Conservation (phyloP, 2,329 filamentous ascomycete genomes). For the Sarocladium brachiariae region DNA sequence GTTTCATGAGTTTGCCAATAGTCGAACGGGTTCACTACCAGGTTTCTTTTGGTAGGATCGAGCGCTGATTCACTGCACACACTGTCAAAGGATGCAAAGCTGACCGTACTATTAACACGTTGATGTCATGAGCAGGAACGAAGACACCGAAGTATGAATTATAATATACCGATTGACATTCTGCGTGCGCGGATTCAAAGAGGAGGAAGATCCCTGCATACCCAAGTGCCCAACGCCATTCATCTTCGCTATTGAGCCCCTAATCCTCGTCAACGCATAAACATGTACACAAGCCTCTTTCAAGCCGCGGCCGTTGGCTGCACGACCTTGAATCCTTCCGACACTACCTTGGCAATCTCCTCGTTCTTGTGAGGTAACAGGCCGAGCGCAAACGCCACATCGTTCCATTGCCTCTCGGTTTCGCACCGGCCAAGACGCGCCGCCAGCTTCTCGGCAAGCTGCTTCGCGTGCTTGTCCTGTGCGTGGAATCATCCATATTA, state of each 20-base stretch:
- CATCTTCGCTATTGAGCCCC: not conserved
- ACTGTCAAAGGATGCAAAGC: no score
- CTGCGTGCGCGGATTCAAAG: not conserved
- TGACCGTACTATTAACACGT: no score
- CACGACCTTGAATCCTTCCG: conserved; percentile 70
- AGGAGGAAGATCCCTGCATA: not conserved
- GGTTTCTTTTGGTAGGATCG: no score
- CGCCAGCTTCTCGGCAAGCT: conserved; percentile 86
- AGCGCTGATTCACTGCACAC: no score
- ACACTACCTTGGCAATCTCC: conserved; percentile 70
- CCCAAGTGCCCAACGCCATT: not conserved
- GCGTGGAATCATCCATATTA: not conserved
- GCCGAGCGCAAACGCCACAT: conserved; percentile 87
- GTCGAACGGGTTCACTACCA: no score
- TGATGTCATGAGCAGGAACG: no score
- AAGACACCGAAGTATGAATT: no score
- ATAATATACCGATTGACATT: not conserved
- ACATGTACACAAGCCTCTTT: conserved; percentile 9
- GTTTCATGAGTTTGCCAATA: no score
- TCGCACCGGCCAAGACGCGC: conserved; percentile 80
- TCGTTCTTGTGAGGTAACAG: conserved; percentile 90
- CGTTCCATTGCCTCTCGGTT: conserved; percentile 93
- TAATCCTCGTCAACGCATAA: not conserved
- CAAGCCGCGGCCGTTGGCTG: conserved; percentile 48
- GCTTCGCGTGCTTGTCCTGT: conserved; percentile 94